Percentiles rank a stretch among this genome's conserved stretches.
These are phyloP conservation scores for Antarctomyces pellizariae DNA, from an alignment of 495 filamentous ascomycete genomes.

Conservation along the genomic window DNA sequence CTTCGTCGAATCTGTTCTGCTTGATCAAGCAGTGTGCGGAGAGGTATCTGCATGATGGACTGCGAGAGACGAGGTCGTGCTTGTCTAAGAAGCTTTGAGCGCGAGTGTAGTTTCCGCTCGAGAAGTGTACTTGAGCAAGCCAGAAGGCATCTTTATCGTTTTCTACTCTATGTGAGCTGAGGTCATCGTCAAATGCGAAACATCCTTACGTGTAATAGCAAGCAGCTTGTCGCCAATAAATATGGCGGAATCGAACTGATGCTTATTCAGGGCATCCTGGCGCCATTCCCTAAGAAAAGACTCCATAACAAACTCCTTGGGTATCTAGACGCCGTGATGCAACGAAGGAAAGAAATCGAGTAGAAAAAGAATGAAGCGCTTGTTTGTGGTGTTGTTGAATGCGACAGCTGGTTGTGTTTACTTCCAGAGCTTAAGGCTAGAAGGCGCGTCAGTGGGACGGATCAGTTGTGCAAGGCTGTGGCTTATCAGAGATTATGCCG, in stretches of 20 bases:
- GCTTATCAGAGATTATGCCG: too few species aligned
- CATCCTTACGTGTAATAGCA: constrained; percentile 59
- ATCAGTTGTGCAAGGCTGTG: too few species aligned
- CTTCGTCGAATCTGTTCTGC: constrained; percentile 72
- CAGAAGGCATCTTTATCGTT: constrained; percentile 80
- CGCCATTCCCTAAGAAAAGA: constrained; percentile 77
- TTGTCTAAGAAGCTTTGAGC: constrained; percentile 68
- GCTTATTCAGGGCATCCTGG: constrained; percentile 76
- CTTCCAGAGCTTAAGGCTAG: too few species aligned
- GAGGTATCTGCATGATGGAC: constrained; percentile 71
- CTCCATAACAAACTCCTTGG: constrained; percentile 36
- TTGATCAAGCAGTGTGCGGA: constrained; percentile 84
- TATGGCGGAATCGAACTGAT: constrained; percentile 86
- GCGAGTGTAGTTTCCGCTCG: constrained; percentile 76
- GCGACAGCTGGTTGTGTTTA: too few species aligned
- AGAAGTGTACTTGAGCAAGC: constrained; percentile 87
- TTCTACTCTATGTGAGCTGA: constrained; percentile 24
- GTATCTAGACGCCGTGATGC: too few species aligned
- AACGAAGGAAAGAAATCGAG: too few species aligned
- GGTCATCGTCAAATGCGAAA: not conserved
- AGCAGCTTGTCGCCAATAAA: constrained; percentile 93
- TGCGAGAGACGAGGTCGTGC: constrained; percentile 59
- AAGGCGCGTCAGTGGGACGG: too few species aligned
- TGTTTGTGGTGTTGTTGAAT: too few species aligned
- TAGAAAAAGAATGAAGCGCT: too few species aligned